Evolutionary conservation across 192 early-diverging fungal species (phyloP).

Genomic region (Glomus cerebriforme): DNA sequence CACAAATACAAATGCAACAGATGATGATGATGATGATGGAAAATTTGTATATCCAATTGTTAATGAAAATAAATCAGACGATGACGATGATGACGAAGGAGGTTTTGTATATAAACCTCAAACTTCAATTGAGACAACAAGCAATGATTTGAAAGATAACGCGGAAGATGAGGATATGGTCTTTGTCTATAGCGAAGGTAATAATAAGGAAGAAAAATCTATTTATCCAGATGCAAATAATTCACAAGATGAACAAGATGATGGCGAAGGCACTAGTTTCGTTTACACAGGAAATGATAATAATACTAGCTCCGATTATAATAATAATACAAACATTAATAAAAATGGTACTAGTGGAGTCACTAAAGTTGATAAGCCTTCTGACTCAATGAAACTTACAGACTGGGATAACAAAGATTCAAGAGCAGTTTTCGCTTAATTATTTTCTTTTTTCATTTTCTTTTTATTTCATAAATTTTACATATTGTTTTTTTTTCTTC

Average conservation of each 20-base stretch:
- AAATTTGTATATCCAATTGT: conserved; percentile 16
- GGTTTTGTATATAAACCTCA: background rate
- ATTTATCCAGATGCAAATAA: background rate
- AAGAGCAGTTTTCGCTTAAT: background rate
- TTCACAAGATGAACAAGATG: background rate
- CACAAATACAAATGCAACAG: background rate
- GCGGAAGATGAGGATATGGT: background rate
- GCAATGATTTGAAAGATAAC: background rate
- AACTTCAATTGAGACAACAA: background rate
- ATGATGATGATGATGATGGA: background rate
- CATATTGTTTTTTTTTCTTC: background rate
- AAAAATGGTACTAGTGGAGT: background rate
- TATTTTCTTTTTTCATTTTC: background rate
- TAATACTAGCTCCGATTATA: background rate
- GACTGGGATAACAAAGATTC: background rate
- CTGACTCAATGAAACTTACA: background rate
- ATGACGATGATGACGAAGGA: conserved; percentile 1
- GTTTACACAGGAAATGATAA: background rate
- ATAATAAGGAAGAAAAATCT: too few species aligned
- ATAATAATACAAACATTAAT: background rate
- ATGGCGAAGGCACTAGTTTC: background rate
- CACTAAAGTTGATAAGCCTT: background rate
- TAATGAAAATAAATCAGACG: too few species aligned
- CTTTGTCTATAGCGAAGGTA: background rate
- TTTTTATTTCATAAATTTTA: background rate